These are phyloP conservation scores for Macrolepiota dolichaula DNA, from an alignment of 768 basidiomycete species.

Conservation along the genomic window DNA sequence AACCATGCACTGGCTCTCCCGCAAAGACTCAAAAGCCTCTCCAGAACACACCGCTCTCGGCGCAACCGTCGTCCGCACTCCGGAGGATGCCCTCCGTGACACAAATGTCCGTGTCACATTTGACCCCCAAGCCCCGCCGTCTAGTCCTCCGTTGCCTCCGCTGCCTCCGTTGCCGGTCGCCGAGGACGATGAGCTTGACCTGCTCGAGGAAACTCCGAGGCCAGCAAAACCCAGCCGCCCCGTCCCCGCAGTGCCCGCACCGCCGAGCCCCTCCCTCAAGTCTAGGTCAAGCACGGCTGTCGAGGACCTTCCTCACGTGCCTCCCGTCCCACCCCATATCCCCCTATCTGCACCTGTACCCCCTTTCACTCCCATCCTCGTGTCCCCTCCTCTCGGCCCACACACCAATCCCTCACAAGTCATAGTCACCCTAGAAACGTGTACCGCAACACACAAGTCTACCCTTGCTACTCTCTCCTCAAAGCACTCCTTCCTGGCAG, in stretches of 20 bases:
- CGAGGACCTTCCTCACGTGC: constrained; percentile 43
- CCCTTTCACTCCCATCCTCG: constrained; percentile 63
- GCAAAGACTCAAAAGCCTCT: constrained; percentile 33
- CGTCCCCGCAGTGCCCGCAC: constrained; percentile 23
- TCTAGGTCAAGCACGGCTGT: constrained; percentile 27
- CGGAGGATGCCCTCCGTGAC: constrained; percentile 69
- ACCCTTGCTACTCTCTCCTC: constrained; percentile 66
- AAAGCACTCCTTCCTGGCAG: constrained; percentile 62
- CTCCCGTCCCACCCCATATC: constrained; percentile 44
- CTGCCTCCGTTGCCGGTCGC: constrained; percentile 50
- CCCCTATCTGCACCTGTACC: constrained; percentile 42
- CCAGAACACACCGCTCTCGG: constrained; percentile 55
- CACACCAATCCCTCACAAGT: constrained; percentile 54
- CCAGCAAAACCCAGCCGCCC: constrained; percentile 18
- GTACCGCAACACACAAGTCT: constrained; percentile 61
- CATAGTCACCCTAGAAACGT: constrained; percentile 74
- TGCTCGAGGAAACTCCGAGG: constrained; percentile 19
- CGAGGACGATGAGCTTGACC: constrained; percentile 28
- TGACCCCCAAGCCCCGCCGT: constrained; percentile 21
- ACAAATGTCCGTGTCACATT: constrained; percentile 41
- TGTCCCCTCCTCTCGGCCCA: constrained; percentile 52
- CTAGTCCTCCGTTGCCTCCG: constrained; percentile 55
- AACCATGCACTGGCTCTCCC: constrained; percentile 52
- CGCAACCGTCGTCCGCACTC: constrained; percentile 74
- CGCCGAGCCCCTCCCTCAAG: constrained; percentile 42